phyloP scores from a whole-genome alignment of 2,329 filamentous ascomycete genomes.

The Colletotrichum lindemuthianum region DNA sequence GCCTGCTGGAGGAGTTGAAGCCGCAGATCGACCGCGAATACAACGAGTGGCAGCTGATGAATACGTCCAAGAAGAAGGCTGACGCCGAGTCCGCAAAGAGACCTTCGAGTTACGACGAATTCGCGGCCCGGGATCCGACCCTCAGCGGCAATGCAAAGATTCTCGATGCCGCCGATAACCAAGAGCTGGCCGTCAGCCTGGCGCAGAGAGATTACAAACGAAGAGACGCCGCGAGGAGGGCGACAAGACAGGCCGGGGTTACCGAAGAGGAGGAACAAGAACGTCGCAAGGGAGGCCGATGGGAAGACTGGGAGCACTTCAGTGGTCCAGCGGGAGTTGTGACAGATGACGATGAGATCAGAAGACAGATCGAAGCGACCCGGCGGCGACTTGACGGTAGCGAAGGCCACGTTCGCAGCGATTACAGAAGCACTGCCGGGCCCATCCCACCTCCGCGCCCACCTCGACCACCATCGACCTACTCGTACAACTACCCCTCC shows the following conservation, averaged over 20 bases:
- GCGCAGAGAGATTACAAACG: constrained; percentile 78
- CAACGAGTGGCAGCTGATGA: constrained; percentile 71
- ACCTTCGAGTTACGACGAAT: constrained; percentile 53
- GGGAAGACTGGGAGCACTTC: constrained; percentile 52
- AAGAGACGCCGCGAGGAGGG: constrained; percentile 69
- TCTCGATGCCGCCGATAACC: constrained; percentile 76
- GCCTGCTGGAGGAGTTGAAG: constrained; percentile 80
- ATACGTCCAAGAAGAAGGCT: constrained; percentile 50
- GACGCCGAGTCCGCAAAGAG: constrained; percentile 35
- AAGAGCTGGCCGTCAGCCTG: constrained; percentile 79
- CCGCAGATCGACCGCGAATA: constrained; percentile 79
- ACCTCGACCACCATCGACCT: constrained; percentile 17
- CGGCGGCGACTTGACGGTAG: constrained; percentile 56
- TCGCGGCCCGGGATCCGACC: constrained; percentile 69
- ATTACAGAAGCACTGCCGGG: constrained; percentile 37
- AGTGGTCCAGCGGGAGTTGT: constrained; percentile 2
- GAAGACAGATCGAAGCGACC: constrained; percentile 63
- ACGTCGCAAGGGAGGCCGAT: constrained; percentile 58
- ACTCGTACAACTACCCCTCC: constrained; percentile 65
- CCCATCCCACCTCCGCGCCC: constrained; percentile 29
- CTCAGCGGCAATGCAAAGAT: constrained; percentile 67
- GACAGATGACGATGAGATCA: constrained; percentile 56
- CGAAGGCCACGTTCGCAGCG: constrained; percentile 38
- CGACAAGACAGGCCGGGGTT: constrained; percentile 66
- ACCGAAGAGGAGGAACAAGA: constrained; percentile 66